A percentile compares a stretch with the other conserved stretches of the same genome.
Evolutionary conservation across 495 filamentous ascomycete genomes (phyloP).

Genomic region (Sporormia fimetaria): DNA sequence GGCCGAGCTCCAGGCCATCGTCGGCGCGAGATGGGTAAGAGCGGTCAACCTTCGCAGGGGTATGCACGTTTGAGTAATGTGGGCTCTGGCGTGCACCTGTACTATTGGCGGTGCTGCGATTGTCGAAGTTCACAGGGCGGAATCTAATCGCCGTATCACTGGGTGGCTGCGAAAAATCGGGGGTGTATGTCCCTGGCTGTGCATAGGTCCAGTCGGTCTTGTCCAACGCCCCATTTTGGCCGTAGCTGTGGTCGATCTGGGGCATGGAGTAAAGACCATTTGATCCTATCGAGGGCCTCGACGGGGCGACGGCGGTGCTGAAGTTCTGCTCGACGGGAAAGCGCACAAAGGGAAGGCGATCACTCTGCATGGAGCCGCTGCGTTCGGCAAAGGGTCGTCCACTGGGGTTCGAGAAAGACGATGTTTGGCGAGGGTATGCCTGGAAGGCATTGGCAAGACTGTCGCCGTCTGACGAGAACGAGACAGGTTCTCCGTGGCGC

Average conservation of each 20-base stretch:
- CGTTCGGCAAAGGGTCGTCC: constrained; percentile 30
- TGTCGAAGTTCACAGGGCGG: constrained; percentile 17
- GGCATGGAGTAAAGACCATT: constrained; percentile 5
- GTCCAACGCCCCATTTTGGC: no score
- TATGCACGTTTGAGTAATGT: constrained; percentile 31
- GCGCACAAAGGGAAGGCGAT: constrained; percentile 22
- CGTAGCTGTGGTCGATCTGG: constrained; percentile 4
- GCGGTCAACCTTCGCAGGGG: constrained; percentile 31
- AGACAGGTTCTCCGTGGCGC: constrained; percentile 29
- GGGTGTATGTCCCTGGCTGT: constrained; percentile 21
- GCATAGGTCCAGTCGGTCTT: constrained; percentile 2
- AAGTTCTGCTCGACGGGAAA: constrained; percentile 18
- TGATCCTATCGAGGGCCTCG: constrained; percentile 15
- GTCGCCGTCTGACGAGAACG: constrained; percentile 17
- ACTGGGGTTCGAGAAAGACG: constrained; percentile 26
- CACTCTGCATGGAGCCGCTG: constrained; percentile 33
- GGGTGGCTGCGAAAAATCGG: no score
- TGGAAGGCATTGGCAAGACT: constrained; percentile 10
- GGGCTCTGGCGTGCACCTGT: constrained; percentile 27
- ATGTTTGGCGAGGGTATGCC: constrained; percentile 14
- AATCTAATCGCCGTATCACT: no score
- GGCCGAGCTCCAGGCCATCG: constrained; percentile 35
- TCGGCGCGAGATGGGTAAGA: constrained; percentile 25
- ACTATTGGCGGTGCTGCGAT: constrained; percentile 23
- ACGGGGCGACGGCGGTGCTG: constrained; percentile 7